Conservation (phyloP, 192 early-diverging fungal species). For the Diversispora eburnea region DNA sequence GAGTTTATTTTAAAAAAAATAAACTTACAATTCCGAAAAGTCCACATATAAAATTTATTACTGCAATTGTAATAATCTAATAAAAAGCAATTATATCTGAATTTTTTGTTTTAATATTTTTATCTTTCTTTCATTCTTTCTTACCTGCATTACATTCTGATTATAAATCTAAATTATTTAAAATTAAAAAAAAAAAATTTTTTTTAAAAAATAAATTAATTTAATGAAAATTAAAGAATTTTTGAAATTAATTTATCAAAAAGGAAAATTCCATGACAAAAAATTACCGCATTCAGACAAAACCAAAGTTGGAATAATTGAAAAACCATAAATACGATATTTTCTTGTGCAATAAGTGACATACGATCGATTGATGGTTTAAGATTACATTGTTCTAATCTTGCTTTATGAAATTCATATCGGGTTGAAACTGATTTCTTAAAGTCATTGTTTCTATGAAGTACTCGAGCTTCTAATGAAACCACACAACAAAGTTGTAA, state of each 20-base stretch:
- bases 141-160: not conserved
- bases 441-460: not conserved
- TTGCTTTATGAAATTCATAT: not conserved
- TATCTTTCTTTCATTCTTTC: too few relatives aligned
- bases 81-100: too few relatives aligned
- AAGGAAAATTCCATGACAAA: not conserved
- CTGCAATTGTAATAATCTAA: not conserved
- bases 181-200: not conserved
- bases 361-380: not conserved
- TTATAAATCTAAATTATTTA: not conserved
- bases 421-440: not conserved
- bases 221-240: not conserved
- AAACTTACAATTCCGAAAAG: not conserved
- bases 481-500: not conserved
- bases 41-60: not conserved
- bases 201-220: not conserved
- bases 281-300: constrained; percentile 13
- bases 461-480: not conserved
- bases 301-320: constrained; percentile 9
- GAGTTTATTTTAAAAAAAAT: not conserved
- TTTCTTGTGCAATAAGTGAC: not conserved
- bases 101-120: too few relatives aligned
- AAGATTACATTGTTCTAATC: not conserved
- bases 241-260: not conserved
- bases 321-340: constrained; percentile 18